Base-by-base conservation (phyloP, 495 filamentous ascomycete genomes). In the Venustampulla echinocandica region DNA sequence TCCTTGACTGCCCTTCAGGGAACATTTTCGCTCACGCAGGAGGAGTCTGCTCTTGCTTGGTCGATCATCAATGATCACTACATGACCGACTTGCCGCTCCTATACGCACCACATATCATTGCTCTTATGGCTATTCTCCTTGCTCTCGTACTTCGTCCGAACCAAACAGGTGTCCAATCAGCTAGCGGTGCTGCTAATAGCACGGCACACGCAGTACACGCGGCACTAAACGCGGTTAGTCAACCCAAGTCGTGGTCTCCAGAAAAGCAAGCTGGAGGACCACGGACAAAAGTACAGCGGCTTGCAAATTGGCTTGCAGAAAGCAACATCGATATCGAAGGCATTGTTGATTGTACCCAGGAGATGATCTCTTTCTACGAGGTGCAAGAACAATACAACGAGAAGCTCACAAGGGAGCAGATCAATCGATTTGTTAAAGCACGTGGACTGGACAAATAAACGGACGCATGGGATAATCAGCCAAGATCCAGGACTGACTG, bases 281-380 rank as follows among this genome's bases (percentile, higher is more conserved):
- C 49, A 10, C 44, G 50, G 42, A 69, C 59, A 45, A 79, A 85
- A 51, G 76, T 93, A 13, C 81, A 85, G 55, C 82, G 80, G 47
- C 76, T 95, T 41, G 72, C 87, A 2, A 73, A 71, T 32, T 98
- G 90, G 85, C 77, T 97, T 42, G 88, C 90, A 3, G 90, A 96
- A 58, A 93, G 87, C 56, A 85, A 83, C 53, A 77, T 97, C 24
- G 90, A 97, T 61, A 86, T 97, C 60, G 85, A 85, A 64, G 87
- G 81, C 17, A 81, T 95, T 58, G 82, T 95, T 35, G 90, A 97
- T 58, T 90, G 84, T 63, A 88, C 85, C 0, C 92, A 98, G 65
- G 93, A 97, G 68, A 75, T 97, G 42, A 87, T 98, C 33, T 93
- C 88, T 3, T 75, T 98, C 50, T 98, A 97, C 64, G 89, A 95